phyloP scores from a whole-genome alignment of 2,329 filamentous ascomycete species.

The Lojkania enalia region DNA sequence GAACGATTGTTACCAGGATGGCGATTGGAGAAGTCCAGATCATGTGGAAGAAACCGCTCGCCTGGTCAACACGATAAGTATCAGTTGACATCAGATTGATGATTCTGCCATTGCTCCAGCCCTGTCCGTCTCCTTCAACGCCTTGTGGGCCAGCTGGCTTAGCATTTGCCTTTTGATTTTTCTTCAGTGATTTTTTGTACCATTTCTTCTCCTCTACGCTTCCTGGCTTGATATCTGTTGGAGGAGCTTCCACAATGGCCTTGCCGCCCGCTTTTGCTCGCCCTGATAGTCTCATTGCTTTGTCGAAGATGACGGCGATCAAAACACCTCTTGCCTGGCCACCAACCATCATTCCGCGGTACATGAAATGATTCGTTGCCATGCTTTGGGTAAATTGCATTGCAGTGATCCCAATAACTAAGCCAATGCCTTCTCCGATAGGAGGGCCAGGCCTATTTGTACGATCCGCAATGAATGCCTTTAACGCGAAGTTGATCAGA shows the following conservation, averaged over 20 bases:
- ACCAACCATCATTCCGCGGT: constrained; percentile 87
- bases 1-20: constrained; percentile 74
- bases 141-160: constrained; percentile 49
- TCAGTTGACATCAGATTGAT: constrained; percentile 95
- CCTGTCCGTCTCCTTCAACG: constrained; percentile 69
- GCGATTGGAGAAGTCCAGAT: constrained; percentile 84
- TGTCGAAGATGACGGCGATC: constrained; percentile 87
- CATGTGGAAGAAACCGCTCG: constrained; percentile 86
- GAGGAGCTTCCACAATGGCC: constrained; percentile 46
- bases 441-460: constrained; percentile 61
- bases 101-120: constrained; percentile 91
- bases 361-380: constrained; percentile 88
- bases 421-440: constrained; percentile 75
- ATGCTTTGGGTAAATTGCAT: constrained; percentile 87
- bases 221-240: constrained; percentile 51
- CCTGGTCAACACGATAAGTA: constrained; percentile 88
- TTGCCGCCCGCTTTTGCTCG: constrained; percentile 82
- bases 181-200: constrained; percentile 52
- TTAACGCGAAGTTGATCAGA: constrained; percentile 80
- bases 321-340: constrained; percentile 80
- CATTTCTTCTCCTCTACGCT: constrained; percentile 56
- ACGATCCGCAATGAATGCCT: constrained; percentile 71
- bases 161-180: constrained; percentile 48
- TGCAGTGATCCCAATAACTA: constrained; percentile 79
- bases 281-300: constrained; percentile 85